Conservation (phyloP, 2,329 filamentous ascomycete genomes). For the Purpureocillium lavendulum region DNA sequence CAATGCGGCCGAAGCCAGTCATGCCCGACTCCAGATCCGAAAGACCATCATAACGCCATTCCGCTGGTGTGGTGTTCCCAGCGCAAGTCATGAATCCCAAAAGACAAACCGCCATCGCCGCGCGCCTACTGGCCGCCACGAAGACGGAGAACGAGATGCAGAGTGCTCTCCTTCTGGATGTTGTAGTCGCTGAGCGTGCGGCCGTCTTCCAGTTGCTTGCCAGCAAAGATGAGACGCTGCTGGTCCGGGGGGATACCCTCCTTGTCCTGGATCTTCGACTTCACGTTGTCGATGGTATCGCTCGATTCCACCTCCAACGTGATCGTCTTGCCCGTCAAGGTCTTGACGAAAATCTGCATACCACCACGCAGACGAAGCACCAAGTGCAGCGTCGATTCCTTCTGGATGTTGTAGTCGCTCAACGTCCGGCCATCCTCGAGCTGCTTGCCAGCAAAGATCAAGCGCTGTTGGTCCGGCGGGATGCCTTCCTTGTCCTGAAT, state of each 20-base stretch:
- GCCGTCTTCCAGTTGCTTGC: constrained; percentile 92
- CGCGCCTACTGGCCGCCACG: constrained; percentile 57
- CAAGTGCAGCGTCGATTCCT: constrained; percentile 74
- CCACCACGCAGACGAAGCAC: constrained; percentile 76
- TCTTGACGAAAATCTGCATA: constrained; percentile 74
- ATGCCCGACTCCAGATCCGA: constrained; percentile 11
- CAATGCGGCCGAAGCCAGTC: constrained; percentile 8
- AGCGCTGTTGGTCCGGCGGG: constrained; percentile 85
- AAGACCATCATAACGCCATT: constrained; percentile 15
- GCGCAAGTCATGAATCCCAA: constrained; percentile 53
- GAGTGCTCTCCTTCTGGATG: constrained; percentile 88
- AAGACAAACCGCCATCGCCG: constrained; percentile 2
- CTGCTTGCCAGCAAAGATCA: constrained; percentile 93
- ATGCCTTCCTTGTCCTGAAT: constrained; percentile 93
- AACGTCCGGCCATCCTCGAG: constrained; percentile 86
- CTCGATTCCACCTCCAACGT: constrained; percentile 83
- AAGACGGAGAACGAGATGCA: constrained; percentile 83
- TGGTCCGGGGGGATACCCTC: constrained; percentile 95
- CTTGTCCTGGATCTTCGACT: constrained; percentile 97
- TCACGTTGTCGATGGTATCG: constrained; percentile 94
- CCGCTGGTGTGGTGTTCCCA: constrained; percentile 52
- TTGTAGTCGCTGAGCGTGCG: constrained; percentile 89
- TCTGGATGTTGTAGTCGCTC: constrained; percentile 95
- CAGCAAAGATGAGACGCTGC: constrained; percentile 91
- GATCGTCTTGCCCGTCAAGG: constrained; percentile 89